Conservation (phyloP, 495 filamentous ascomycete genomes). For the Xylona heveae region DNA sequence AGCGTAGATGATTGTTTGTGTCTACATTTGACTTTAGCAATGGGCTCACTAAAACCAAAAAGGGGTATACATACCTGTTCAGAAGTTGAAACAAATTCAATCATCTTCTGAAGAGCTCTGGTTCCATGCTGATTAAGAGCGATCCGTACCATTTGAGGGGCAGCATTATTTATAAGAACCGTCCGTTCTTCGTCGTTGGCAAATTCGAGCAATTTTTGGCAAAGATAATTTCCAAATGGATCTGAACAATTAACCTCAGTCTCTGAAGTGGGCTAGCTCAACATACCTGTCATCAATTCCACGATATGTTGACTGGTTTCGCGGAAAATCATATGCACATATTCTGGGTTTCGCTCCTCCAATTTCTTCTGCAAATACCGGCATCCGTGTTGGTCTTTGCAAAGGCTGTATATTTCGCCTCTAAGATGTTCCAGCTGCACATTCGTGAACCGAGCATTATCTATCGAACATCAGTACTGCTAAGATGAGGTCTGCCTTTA, state of each 20-base stretch:
- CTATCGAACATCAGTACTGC: constrained; percentile 15
- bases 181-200: constrained; percentile 89
- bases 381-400: constrained; percentile 95
- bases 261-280: neutral
- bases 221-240: constrained; percentile 95
- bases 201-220: constrained; percentile 88
- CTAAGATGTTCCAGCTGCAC: constrained; percentile 54
- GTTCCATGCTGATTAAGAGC: constrained; percentile 95
- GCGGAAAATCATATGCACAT: constrained; percentile 77
- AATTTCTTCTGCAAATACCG: constrained; percentile 89
- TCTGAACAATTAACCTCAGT: constrained; percentile 22
- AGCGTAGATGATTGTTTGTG: constrained; percentile 61
- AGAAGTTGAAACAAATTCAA: constrained; percentile 72
- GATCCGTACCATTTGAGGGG: constrained; percentile 67
- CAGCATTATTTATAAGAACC: constrained; percentile 70
- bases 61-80: constrained; percentile 24
- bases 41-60: neutral
- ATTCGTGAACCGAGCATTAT: constrained; percentile 50
- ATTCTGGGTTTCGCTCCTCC: constrained; percentile 66
- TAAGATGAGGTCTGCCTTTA: constrained; percentile 5
- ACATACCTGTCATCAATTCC: constrained; percentile 77
- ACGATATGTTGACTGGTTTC: constrained; percentile 83
- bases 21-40: constrained; percentile 19
- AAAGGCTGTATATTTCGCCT: constrained; percentile 66
- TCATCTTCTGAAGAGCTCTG: constrained; percentile 95